Conservation (phyloP, 768 basidiomycete species). For the Lentinula detonsa region DNA sequence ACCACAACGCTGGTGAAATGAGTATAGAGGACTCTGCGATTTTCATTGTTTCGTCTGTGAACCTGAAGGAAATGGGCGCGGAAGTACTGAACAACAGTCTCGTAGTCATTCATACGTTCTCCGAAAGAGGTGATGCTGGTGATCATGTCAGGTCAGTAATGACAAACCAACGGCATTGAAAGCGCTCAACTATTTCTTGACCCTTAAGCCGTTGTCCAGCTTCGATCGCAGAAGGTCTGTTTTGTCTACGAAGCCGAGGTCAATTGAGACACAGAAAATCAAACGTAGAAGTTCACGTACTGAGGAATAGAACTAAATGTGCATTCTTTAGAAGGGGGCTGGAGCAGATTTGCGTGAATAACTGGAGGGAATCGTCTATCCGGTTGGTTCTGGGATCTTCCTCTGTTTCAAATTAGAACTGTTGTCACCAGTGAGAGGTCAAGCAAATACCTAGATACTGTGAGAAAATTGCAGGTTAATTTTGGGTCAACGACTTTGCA, state of each 20-base stretch:
- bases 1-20: constrained; percentile 82
- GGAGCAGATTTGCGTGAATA: constrained; percentile 82
- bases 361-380: constrained; percentile 83
- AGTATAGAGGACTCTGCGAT: constrained; percentile 73
- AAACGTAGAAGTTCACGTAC: constrained; percentile 26
- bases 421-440: constrained; percentile 3
- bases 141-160: constrained; percentile 12
- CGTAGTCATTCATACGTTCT: constrained; percentile 75
- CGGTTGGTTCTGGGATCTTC: constrained; percentile 83
- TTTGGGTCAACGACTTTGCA: background rate
- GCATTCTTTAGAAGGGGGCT: constrained; percentile 74
- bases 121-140: constrained; percentile 75
- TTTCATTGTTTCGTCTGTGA: constrained; percentile 73
- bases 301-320: constrained; percentile 52
- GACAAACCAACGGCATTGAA: background rate
- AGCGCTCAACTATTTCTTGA: constrained; percentile 70
- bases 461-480: background rate
- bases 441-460: constrained; percentile 3
- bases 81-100: constrained; percentile 81
- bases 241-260: constrained; percentile 43
- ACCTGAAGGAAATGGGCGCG: constrained; percentile 83
- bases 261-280: background rate
- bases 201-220: constrained; percentile 59
- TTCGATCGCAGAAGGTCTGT: constrained; percentile 74
- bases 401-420: constrained; percentile 34